Evolutionary conservation across 441 rosid genomes (phyloP).

Genomic region (Eutrema salsugineum): DNA sequence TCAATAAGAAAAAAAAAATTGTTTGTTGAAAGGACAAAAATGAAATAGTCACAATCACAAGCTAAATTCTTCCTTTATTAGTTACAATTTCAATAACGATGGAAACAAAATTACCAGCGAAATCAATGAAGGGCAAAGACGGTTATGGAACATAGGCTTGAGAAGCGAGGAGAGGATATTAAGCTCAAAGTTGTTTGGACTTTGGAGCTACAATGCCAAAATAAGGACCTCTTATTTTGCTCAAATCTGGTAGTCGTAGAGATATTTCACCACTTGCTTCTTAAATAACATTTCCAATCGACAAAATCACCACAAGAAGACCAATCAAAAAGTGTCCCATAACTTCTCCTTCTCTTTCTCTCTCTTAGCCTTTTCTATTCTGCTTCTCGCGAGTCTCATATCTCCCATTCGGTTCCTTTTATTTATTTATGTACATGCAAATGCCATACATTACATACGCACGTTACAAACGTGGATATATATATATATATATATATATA

Average conservation of each 20-base stretch:
- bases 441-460: not conserved
- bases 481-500: too few species aligned
- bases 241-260: not conserved
- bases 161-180: conserved; percentile 70
- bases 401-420: not conserved
- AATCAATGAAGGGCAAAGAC: conserved; percentile 43
- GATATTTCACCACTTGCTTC: conserved; percentile 37
- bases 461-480: conserved; percentile 6
- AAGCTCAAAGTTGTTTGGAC: conserved; percentile 67
- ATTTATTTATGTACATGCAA: conserved; percentile 9
- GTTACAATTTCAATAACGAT: too few species aligned
- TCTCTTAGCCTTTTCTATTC: not conserved
- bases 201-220: conserved; percentile 51
- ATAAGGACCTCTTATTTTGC: conserved; percentile 44
- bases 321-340: conserved; percentile 17
- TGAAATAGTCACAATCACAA: too few species aligned
- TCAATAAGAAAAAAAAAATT: too few species aligned
- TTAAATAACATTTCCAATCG: not conserved
- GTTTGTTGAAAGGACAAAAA: too few species aligned
- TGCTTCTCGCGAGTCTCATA: not conserved
- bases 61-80: too few species aligned
- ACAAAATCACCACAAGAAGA: conserved; percentile 21
- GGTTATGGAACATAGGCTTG: conserved; percentile 36
- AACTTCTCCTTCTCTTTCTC: not conserved
- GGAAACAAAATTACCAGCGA: conserved; percentile 36